These are phyloP conservation scores for Pythium vanterpoolii DNA, from an alignment of 352 stramenopile genomes.

Conservation along the genomic window DNA sequence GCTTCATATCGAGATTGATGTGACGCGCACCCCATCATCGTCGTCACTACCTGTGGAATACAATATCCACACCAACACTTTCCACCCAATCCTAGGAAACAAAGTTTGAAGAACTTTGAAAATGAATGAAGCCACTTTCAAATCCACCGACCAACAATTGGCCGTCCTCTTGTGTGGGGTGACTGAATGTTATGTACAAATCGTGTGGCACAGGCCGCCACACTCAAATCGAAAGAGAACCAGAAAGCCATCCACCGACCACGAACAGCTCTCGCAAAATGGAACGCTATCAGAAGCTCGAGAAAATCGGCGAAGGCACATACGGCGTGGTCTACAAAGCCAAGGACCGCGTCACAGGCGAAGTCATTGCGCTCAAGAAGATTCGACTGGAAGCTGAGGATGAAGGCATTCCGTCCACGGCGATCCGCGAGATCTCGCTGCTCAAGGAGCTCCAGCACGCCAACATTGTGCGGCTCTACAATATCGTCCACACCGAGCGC, in stretches of 20 bases:
- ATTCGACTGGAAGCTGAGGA: conserved; percentile 98
- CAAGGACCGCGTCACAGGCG: conserved; percentile 93
- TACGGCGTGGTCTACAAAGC: conserved; percentile 99
- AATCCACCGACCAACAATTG: conserved; percentile 8
- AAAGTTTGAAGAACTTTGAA: background rate
- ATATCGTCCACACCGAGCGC: conserved; percentile 99
- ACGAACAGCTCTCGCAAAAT: conserved; percentile 28
- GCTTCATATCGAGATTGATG: conserved; percentile 61
- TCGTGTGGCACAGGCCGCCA: conserved; percentile 21
- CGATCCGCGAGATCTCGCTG: conserved; percentile 98
- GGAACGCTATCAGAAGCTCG: conserved; percentile 94
- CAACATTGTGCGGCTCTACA: conserved; percentile 99
- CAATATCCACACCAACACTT: conserved; percentile 41
- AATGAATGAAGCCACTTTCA: conserved; percentile 7
- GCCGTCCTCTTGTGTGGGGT: background rate
- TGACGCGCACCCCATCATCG: conserved; percentile 32
- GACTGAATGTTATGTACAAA: conserved; percentile 1
- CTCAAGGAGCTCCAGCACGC: conserved; percentile 97
- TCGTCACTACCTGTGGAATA: conserved; percentile 35
- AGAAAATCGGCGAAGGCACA: conserved; percentile 98
- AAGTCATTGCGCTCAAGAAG: conserved; percentile 99
- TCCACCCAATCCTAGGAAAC: conserved; percentile 2
- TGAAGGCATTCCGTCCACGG: conserved; percentile 97
- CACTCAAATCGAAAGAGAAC: conserved; percentile 8
- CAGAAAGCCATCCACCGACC: conserved; percentile 5